These are phyloP conservation scores for Lumnitzera littorea DNA, from an alignment of 345 rosid species.

Conservation along the genomic window DNA sequence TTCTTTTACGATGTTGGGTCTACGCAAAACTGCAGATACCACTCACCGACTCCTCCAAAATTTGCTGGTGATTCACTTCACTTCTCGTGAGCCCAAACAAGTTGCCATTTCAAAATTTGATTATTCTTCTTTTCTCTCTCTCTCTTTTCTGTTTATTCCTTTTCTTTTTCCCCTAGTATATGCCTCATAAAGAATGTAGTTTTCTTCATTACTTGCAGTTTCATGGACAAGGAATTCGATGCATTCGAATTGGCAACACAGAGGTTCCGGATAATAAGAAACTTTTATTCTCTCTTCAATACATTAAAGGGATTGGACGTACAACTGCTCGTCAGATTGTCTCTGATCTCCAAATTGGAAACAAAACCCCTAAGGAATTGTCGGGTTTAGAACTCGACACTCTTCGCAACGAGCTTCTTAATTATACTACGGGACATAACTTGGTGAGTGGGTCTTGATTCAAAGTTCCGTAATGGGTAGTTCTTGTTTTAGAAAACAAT, in stretches of 20 bases:
- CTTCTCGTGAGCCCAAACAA: background rate
- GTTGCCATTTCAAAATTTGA: background rate
- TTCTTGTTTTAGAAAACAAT: too few relatives aligned
- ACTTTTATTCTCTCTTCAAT: constrained; percentile 49
- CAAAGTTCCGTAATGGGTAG: background rate
- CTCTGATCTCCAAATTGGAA: constrained; percentile 43
- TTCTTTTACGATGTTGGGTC: constrained; percentile 15
- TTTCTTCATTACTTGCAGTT: constrained; percentile 20
- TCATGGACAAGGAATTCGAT: constrained; percentile 34
- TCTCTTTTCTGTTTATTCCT: too few relatives aligned
- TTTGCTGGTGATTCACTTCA: background rate
- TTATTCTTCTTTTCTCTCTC: too few relatives aligned
- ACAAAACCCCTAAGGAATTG: constrained; percentile 61
- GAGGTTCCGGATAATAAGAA: constrained; percentile 28
- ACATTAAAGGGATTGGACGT: constrained; percentile 67
- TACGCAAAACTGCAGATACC: constrained; percentile 23
- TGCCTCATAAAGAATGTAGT: background rate
- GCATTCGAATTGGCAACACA: constrained; percentile 26
- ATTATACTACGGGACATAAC: constrained; percentile 54
- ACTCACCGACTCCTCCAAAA: constrained; percentile 30
- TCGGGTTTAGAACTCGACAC: constrained; percentile 56
- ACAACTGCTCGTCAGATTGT: constrained; percentile 62
- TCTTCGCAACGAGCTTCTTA: constrained; percentile 62
- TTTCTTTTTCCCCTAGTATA: background rate
- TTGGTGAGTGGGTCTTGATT: constrained; percentile 27